Conservation (phyloP, 208 protist species). For the Crithidia brevicula region DNA sequence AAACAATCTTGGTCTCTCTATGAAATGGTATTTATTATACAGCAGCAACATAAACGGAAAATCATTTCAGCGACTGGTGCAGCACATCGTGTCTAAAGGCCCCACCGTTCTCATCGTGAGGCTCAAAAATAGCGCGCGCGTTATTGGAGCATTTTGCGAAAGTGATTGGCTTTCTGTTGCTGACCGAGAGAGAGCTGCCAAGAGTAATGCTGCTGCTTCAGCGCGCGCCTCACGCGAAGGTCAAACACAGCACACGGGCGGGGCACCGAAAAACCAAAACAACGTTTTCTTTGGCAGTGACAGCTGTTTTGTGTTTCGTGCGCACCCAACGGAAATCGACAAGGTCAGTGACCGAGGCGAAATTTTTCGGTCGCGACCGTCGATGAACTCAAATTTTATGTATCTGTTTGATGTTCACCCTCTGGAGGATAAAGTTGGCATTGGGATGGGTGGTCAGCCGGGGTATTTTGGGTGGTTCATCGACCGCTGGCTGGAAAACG, state of each 20-base stretch:
- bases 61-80: constrained; percentile 66
- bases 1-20: not conserved
- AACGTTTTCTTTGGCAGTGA: constrained; percentile 69
- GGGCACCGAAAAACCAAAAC: constrained; percentile 42
- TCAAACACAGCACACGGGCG: constrained; percentile 13
- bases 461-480: constrained; percentile 76
- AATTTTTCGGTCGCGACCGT: constrained; percentile 39
- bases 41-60: constrained; percentile 62
- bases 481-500: constrained; percentile 72
- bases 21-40: constrained; percentile 69
- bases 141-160: constrained; percentile 70
- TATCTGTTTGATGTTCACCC: constrained; percentile 77
- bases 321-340: not conserved
- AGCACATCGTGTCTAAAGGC: constrained; percentile 43
- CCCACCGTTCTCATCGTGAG: constrained; percentile 62
- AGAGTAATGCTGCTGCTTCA: constrained; percentile 46
- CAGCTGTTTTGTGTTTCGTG: constrained; percentile 65
- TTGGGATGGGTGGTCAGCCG: constrained; percentile 74
- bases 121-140: constrained; percentile 26
- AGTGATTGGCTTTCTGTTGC: constrained; percentile 62
- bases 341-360: constrained; percentile 12
- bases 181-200: constrained; percentile 50
- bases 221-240: constrained; percentile 51
- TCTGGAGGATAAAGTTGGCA: constrained; percentile 48
- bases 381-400: constrained; percentile 78